These are phyloP conservation scores for Cystobasidium slooffiae DNA, from an alignment of 1,284 basidiomycete species.

Conservation along the genomic window DNA sequence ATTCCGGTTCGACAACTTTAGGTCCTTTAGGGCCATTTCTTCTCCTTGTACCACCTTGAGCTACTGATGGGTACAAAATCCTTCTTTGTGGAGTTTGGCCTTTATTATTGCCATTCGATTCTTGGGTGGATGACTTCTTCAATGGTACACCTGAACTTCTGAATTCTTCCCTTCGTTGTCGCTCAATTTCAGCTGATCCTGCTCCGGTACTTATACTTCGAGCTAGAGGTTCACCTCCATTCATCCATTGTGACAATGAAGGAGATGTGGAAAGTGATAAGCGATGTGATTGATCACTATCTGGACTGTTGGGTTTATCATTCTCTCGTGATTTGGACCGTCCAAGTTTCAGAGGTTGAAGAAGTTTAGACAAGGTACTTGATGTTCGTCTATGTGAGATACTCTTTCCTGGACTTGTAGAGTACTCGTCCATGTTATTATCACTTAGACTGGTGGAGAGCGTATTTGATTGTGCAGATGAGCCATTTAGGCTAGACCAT, in stretches of 20 bases:
- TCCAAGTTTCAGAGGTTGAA: constrained; percentile 39
- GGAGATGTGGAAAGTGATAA: constrained; percentile 5
- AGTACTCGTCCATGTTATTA: neutral
- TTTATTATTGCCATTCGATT: neutral
- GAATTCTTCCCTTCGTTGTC: constrained; percentile 20
- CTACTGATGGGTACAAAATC: constrained; percentile 34
- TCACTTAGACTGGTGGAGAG: constrained; percentile 10
- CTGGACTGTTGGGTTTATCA: constrained; percentile 19
- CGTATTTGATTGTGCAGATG: constrained; percentile 17
- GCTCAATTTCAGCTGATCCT: constrained; percentile 12
- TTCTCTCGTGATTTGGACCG: constrained; percentile 30
- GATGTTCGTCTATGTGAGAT: constrained; percentile 29
- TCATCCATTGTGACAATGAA: constrained; percentile 13
- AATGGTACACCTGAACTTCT: constrained; percentile 27
- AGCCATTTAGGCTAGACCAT: constrained; percentile 17
- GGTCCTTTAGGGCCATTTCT: neutral
- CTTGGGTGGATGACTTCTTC: constrained; percentile 25
- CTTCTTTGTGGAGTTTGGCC: neutral
- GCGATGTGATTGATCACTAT: constrained; percentile 8
- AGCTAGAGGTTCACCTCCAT: constrained; percentile 31
- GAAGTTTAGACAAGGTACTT: constrained; percentile 30
- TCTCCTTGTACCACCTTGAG: constrained; percentile 27
- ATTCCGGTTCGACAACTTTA: constrained; percentile 28
- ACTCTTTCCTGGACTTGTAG: neutral
- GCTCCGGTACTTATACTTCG: constrained; percentile 35